Evolutionary conservation across 257 asterid species (phyloP), one percentile per base, ranked within the genome.

Genomic region (Fraxinus excelsior): DNA sequence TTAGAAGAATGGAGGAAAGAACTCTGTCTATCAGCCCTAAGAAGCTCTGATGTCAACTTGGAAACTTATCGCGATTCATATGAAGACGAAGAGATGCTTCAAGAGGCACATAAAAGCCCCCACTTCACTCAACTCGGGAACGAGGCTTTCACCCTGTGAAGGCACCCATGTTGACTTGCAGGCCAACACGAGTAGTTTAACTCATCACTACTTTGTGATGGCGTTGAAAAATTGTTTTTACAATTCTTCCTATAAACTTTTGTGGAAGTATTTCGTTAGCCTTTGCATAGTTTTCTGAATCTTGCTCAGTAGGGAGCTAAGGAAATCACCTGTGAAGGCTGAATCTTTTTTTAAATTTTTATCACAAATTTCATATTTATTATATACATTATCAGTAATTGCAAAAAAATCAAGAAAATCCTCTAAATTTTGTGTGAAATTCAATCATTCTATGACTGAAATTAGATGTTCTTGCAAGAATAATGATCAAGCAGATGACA

Each of bases 1-100:
- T 32, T 86, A 76, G 98, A 94, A 82, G 97, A 94, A 73, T 94
- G 98, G 97, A 89, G 92, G 82, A 94, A 90, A 80, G 88, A 80
- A 67, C 92, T 94, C 4, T 89, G 91, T 72, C 1, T 87, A 18
- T 90, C 97, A 53, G 80, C 89, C 25, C 11, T 89, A 19, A 75
- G 64, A 65, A 90, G 86, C 31, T 73, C 90, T 1, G 89, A 79
- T 44, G 60, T 31, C 31, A 86, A 90, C 84, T 80, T 92, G 83
- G 98, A 94, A 80, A 84, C 88, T 5, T 94, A 80, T 70, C 92
- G 96, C 0, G 98, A 94, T 65, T 87, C 87, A 2, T 90, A 88
- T 12, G 89, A 86, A 65, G 97, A 92, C 73, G 70, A 88, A 68
- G 96, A 90, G 66, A 81, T 86, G 91, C 98, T 94, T 83, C 94